Evolutionary conservation across 1,284 basidiomycete genomes (phyloP), one percentile per base, ranked within the genome.

Genomic region (Calocybe gambosa): DNA sequence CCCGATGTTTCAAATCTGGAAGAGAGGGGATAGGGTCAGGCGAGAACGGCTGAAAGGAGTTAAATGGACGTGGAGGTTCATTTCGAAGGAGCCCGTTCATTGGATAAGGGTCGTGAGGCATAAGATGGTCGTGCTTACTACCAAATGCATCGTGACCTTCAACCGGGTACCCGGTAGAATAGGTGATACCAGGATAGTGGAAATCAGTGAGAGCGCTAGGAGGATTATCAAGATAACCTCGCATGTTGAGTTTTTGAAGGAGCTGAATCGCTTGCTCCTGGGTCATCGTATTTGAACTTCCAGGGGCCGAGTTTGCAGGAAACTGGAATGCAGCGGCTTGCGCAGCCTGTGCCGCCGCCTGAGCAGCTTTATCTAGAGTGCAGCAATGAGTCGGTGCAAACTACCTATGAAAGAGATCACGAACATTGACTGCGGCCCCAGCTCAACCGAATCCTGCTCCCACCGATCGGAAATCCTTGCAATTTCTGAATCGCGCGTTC

Each of bases 381-480:
- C 43, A 46, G 41, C 44, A 7, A 26, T 42, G 28, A 50, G 38
- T 5, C 26, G 45, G 49, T 34, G 34, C 16, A 26, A 20, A 15
- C 26, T 40, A 21, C 23, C 42, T 19, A 18, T 42, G 16, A 7
- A 31, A 44, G 31, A 23, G 7, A 23, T 28, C 9, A 69, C 84
- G 52, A 58, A 91, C 89, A 89, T 77, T 92, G 89, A 64, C 85
- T 89, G 37, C 93, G 76, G 23, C 93, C 93, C 93, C 93, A 97
- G 59, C 89, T 93, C 47, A 96, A 67, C 34, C 93, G 77, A 56
- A 97, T 93, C 54, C 89, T 77, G 52, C 90, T 92, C 10, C 91
- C 91, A 38, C 90, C 89, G 55, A 96, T 85, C 5, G 89, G 90
- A 63, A 93, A 96, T 18, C 91, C 92, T 68, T 96, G 93, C 92